Conservation (phyloP, 805 yeast species). For the Starmerella vitae region DNA sequence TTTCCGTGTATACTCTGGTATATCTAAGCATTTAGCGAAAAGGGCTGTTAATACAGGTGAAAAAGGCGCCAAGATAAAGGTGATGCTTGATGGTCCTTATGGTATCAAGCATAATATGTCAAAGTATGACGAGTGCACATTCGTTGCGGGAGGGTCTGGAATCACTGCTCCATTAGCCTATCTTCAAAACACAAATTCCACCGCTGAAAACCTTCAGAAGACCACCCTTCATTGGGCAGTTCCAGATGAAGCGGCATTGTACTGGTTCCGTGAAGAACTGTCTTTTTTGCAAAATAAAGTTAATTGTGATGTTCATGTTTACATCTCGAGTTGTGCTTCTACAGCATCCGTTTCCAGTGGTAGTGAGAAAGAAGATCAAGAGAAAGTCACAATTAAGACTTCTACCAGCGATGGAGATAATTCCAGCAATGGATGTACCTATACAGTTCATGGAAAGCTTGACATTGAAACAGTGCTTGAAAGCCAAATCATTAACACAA, state of each 20-base stretch:
- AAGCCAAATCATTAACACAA: slow-evolving; percentile 27
- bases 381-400: slow-evolving; percentile 24
- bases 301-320: slow-evolving; percentile 11
- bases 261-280: slow-evolving; percentile 38
- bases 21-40: slow-evolving; percentile 30
- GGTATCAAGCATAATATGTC: slow-evolving; percentile 40
- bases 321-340: not conserved
- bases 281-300: slow-evolving; percentile 20
- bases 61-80: slow-evolving; percentile 13
- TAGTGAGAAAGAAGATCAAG: slow-evolving; percentile 29
- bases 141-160: slow-evolving; percentile 66
- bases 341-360: slow-evolving; percentile 12
- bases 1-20: slow-evolving; percentile 36
- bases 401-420: not conserved
- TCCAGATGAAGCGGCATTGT: slow-evolving; percentile 5
- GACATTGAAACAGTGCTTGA: slow-evolving; percentile 25
- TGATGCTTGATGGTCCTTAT: slow-evolving; percentile 54
- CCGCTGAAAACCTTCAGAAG: slow-evolving; percentile 22
- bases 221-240: slow-evolving; percentile 15
- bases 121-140: slow-evolving; percentile 40
- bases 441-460: slow-evolving; percentile 1
- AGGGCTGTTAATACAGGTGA: not conserved
- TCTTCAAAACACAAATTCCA: slow-evolving; percentile 24
- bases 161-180: slow-evolving; percentile 35
- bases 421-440: not conserved